A percentile compares a stretch with the other conserved stretches of the same genome.
Evolutionary conservation across 2,329 filamentous ascomycete species (phyloP).

Genomic region (Epichloe gansuensis): DNA sequence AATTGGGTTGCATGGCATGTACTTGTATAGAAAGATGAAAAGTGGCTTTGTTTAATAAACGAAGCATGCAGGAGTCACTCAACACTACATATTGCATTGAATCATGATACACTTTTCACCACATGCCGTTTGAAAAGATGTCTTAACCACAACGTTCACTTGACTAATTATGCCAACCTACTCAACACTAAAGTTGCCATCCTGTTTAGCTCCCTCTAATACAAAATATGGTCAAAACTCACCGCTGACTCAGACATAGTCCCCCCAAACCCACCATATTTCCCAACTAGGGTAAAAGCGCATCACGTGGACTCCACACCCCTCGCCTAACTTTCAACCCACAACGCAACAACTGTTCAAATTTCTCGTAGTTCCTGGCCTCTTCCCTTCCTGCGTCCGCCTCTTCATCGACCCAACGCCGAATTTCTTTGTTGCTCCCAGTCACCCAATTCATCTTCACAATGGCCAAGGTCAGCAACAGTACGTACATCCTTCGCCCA

Average conservation of each 20-base stretch:
- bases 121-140: too few species aligned
- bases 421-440: conserved; percentile 14
- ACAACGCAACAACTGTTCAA: conserved; percentile 13
- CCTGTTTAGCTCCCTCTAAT: neutral
- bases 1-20: neutral
- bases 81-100: neutral
- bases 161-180: too few species aligned
- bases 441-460: conserved; percentile 24
- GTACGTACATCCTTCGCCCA: conserved; percentile 24
- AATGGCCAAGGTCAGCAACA: conserved; percentile 60
- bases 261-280: neutral
- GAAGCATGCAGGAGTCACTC: neutral
- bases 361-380: neutral
- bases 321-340: conserved; percentile 18
- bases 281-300: neutral
- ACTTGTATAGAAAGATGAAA: neutral
- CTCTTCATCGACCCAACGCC: conserved; percentile 19
- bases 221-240: neutral
- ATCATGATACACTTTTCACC: too few species aligned
- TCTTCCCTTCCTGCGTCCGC: neutral
- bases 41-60: neutral
- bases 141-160: too few species aligned
- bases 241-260: neutral
- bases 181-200: neutral
- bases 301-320: conserved; percentile 21